A percentile compares a stretch with the other conserved stretches of the same genome.
Evolutionary conservation across 257 asterid genomes (phyloP).

Genomic region (Jasminum sambac): DNA sequence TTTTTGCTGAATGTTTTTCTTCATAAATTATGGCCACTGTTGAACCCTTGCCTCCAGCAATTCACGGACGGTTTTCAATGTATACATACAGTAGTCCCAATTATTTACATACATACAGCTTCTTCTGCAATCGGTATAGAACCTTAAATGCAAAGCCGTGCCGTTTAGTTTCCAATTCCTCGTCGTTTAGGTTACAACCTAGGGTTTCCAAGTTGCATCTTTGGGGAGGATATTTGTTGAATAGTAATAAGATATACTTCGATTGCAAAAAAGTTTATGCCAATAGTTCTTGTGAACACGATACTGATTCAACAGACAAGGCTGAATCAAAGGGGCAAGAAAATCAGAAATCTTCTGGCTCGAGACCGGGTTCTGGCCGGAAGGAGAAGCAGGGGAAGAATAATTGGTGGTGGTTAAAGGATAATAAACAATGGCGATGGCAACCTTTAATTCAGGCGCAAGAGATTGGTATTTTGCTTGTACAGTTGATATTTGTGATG

Average conservation of each 20-base stretch:
- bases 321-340: conserved; percentile 55
- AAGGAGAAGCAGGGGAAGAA: conserved; percentile 79
- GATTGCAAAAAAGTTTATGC: conserved; percentile 50
- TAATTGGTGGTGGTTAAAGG: conserved; percentile 58
- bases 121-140: conserved; percentile 46
- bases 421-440: conserved; percentile 72
- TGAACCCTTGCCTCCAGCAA: conserved; percentile 43
- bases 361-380: conserved; percentile 53
- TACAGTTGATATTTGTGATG: conserved; percentile 89
- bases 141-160: conserved; percentile 35
- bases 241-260: conserved; percentile 29
- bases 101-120: conserved; percentile 33
- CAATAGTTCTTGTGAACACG: conserved; percentile 73
- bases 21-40: conserved; percentile 49
- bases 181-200: conserved; percentile 43
- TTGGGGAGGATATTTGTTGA: conserved; percentile 24
- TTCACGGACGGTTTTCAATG: conserved; percentile 53
- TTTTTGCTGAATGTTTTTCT: not conserved
- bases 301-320: conserved; percentile 66
- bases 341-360: conserved; percentile 37
- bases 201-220: conserved; percentile 43
- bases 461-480: conserved; percentile 78
- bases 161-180: conserved; percentile 27
- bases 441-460: conserved; percentile 87
- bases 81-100: conserved; percentile 40